Evolutionary conservation across 202 grass and related monocot genomes (phyloP).

Genomic region (Carex arenaria): DNA sequence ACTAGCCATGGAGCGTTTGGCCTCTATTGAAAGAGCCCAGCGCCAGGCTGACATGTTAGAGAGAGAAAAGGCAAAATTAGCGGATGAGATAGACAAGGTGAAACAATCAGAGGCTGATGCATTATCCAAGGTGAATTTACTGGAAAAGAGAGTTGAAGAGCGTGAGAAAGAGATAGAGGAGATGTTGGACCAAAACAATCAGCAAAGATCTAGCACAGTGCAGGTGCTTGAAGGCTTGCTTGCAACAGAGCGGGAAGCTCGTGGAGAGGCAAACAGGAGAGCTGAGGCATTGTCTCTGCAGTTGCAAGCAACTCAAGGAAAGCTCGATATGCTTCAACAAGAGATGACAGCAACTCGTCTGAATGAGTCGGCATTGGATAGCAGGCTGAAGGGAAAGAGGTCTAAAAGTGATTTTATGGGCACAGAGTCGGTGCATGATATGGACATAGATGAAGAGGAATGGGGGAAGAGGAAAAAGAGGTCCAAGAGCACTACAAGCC

Average conservation of each 20-base stretch:
- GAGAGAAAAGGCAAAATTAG: slow-evolving; percentile 58
- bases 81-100: slow-evolving; percentile 70
- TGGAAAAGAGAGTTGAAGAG: slow-evolving; percentile 78
- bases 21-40: slow-evolving; percentile 82
- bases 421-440: slow-evolving; percentile 90
- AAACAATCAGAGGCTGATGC: slow-evolving; percentile 74
- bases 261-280: slow-evolving; percentile 76
- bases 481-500: slow-evolving; percentile 95
- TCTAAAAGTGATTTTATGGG: slow-evolving; percentile 42
- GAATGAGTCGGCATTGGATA: slow-evolving; percentile 76
- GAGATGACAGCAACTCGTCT: slow-evolving; percentile 68
- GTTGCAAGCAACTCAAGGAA: slow-evolving; percentile 86
- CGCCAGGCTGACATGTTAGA: slow-evolving; percentile 64
- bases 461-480: slow-evolving; percentile 67
- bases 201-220: slow-evolving; percentile 87
- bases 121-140: slow-evolving; percentile 53
- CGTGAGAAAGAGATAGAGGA: slow-evolving; percentile 86
- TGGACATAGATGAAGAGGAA: slow-evolving; percentile 66
- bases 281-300: slow-evolving; percentile 80
- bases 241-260: slow-evolving; percentile 61
- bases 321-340: slow-evolving; percentile 86
- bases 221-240: slow-evolving; percentile 84
- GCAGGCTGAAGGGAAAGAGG: slow-evolving; percentile 77
- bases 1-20: slow-evolving; percentile 70
- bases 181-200: slow-evolving; percentile 73